Conservation (phyloP, 805 yeast genomes). For the Kodamaea kaohsiungensis region DNA sequence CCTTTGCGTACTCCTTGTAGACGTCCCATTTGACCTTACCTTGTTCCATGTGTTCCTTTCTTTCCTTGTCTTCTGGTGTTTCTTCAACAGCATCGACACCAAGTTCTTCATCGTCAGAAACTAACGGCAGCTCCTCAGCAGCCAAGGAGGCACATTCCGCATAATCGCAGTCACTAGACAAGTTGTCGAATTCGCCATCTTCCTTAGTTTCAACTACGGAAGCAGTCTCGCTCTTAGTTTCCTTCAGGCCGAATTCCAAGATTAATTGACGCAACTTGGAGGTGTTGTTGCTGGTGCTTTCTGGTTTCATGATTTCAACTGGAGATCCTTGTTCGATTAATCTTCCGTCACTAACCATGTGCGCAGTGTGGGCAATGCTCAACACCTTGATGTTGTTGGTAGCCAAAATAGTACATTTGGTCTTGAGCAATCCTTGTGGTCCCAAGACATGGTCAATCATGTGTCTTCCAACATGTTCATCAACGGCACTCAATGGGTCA, state of each 20-base stretch:
- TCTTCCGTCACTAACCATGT: slow-evolving; percentile 69
- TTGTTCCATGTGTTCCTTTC: slow-evolving; percentile 79
- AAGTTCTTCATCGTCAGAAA: slow-evolving; percentile 37
- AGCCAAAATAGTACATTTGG: slow-evolving; percentile 77
- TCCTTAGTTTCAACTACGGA: slow-evolving; percentile 11
- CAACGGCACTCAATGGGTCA: slow-evolving; percentile 95
- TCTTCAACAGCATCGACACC: slow-evolving; percentile 32
- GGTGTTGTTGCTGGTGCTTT: slow-evolving; percentile 19
- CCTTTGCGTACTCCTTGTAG: slow-evolving; percentile 79
- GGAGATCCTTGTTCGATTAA: slow-evolving; percentile 67
- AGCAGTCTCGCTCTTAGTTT: slow-evolving; percentile 16
- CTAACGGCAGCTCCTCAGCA: not conserved
- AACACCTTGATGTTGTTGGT: slow-evolving; percentile 86
- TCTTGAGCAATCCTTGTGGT: slow-evolving; percentile 68
- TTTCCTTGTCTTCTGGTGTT: slow-evolving; percentile 25
- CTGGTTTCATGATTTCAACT: slow-evolving; percentile 47
- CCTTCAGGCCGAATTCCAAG: slow-evolving; percentile 57
- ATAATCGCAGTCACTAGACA: slow-evolving; percentile 26
- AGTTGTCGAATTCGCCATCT: slow-evolving; percentile 21
- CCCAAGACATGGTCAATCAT: slow-evolving; percentile 82
- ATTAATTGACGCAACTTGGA: slow-evolving; percentile 57
- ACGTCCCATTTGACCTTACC: slow-evolving; percentile 92
- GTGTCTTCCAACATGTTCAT: slow-evolving; percentile 93
- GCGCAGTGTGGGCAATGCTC: slow-evolving; percentile 68
- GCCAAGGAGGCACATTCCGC: slow-evolving; percentile 2